Conservation (phyloP, 179 eudicot genomes). For the Camellia oleifera region DNA sequence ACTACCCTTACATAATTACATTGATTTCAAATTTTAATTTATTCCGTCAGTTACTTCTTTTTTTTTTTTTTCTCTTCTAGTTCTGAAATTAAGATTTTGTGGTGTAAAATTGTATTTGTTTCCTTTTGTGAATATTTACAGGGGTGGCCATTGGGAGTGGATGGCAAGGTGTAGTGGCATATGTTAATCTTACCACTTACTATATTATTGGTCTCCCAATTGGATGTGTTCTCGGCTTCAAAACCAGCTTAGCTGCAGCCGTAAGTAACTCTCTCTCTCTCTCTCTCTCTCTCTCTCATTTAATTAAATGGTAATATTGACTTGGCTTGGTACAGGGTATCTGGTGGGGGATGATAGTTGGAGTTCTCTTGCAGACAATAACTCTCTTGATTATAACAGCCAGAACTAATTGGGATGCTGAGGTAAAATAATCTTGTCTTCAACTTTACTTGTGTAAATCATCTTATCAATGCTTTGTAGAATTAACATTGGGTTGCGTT, state of each 20-base stretch:
- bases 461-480: too few species aligned
- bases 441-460: neutral
- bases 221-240: conserved; percentile 43
- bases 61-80: too few species aligned
- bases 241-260: conserved; percentile 30
- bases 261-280: conserved; percentile 12
- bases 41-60: too few species aligned
- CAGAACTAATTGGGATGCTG: conserved; percentile 31
- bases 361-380: conserved; percentile 30
- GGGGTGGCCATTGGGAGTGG: conserved; percentile 45
- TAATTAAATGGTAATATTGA: neutral
- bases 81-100: too few species aligned
- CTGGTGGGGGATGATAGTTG: conserved; percentile 38
- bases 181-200: conserved; percentile 33
- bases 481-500: too few species aligned
- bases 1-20: too few species aligned
- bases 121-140: neutral
- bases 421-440: conserved; percentile 9
- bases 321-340: conserved; percentile 21
- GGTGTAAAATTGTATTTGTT: neutral
- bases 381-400: conserved; percentile 27
- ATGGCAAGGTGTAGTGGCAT: conserved; percentile 37
- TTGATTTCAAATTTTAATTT: too few species aligned
- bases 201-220: conserved; percentile 36
- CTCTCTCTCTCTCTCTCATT: neutral